Evolutionary conservation across 1,284 basidiomycete genomes (phyloP), one percentile per base, ranked within the genome.

Genomic region (Trichosporon sp.): DNA sequence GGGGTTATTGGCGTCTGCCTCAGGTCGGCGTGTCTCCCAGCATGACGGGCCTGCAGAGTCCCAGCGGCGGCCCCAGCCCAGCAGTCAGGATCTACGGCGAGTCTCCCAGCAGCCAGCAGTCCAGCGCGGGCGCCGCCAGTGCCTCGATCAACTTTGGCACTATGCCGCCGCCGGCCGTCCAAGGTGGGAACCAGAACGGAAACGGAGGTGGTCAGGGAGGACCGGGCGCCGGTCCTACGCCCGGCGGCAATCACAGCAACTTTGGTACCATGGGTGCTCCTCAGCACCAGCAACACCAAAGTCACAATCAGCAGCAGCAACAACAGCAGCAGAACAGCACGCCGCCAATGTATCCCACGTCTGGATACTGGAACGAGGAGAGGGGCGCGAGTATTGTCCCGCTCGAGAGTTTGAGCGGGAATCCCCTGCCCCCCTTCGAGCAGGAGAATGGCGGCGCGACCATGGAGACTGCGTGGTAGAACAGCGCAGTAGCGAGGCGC

Each of bases 1-100:
- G 77, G 59, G 77, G 77, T 1, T 79, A 67, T 69, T 79, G 77
- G 77, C 56, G 57, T 33, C 9, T 61, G 3, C 33, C 56, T 14
- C 36, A 44, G 37, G 19, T 52, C 21, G 49, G 49, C 13, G 49
- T 54, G 8, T 23, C 27, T 13, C 49, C 49, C 27, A 21, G 25
- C 27, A 54, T 54, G 49, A 54, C 49, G 49, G 46, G 46, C 2
- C 13, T 29, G 25, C 40, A 52, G 36, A 11, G 13, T 14, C 13
- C 16, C 37, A 19, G 37, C 16, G 2, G 4, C 37, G n/a, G 37
- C 16, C 14, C 4, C 25, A 9, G 27, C 16, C 16, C 25, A 3
- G 16, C 19, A 8, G 25, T 31, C 25, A 6, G 49, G 49, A 8
- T 31, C 19, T 54, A 29, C 27, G 34, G 13, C 34, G 49, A 54